Percentiles rank a stretch among this genome's conserved stretches.
These are phyloP conservation scores for Breviolum minutum DNA, from an alignment of 73 alveolate genomes.

Conservation along the genomic window DNA sequence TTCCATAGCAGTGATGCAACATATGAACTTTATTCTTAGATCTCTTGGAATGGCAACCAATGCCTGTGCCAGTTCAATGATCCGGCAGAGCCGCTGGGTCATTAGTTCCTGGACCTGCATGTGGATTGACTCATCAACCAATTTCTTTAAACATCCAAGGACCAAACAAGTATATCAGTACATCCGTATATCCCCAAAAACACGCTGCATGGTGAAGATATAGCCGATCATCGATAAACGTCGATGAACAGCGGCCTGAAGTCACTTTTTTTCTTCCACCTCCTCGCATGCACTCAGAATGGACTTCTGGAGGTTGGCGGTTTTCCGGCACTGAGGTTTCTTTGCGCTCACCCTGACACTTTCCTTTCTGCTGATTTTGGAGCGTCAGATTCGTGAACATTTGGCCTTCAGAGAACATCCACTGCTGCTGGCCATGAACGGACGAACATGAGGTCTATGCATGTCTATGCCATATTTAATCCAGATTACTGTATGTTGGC, in stretches of 20 bases:
- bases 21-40: too few species aligned
- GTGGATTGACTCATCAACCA: background rate
- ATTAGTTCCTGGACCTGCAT: background rate
- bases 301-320: background rate
- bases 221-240: background rate
- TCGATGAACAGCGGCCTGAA: background rate
- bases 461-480: background rate
- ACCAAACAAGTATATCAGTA: too few species aligned
- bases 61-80: background rate
- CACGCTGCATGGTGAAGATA: too few species aligned
- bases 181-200: too few species aligned
- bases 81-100: constrained; percentile 45
- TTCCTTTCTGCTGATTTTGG: constrained; percentile 26
- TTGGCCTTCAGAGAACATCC: constrained; percentile 43
- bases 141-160: too few species aligned
- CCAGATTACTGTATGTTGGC: background rate
- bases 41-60: too few species aligned
- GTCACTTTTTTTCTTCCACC: background rate
- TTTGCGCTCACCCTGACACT: constrained; percentile 3
- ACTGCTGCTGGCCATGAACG: background rate
- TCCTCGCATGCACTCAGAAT: background rate
- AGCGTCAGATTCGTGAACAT: constrained; percentile 39
- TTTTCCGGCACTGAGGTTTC: background rate
- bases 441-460: too few species aligned
- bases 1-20: too few species aligned